Percentiles rank a stretch among this genome's conserved stretches.
phyloP scores from a whole-genome alignment of 2,329 filamentous ascomycete genomes.

The Trichoderma koningiopsis region DNA sequence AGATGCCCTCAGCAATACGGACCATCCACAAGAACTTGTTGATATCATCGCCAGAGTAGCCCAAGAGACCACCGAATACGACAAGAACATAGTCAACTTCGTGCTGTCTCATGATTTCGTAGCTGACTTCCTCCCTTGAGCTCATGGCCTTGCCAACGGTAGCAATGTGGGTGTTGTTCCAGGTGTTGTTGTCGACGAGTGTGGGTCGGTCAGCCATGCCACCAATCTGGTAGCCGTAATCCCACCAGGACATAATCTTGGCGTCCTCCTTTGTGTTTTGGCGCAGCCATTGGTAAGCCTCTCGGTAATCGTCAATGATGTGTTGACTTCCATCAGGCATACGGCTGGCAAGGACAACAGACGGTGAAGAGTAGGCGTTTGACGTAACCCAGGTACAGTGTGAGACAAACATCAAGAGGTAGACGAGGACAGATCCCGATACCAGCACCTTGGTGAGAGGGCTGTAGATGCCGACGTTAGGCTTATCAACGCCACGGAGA shows the following conservation, averaged over 20 bases:
- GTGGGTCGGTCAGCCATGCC: slow-evolving; percentile 98
- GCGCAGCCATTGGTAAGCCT: slow-evolving; percentile 98
- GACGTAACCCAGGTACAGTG: slow-evolving; percentile 99
- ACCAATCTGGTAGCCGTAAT: slow-evolving; percentile 99
- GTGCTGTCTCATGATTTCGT: slow-evolving; percentile 96
- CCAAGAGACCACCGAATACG: slow-evolving; percentile 92
- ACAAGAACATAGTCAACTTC: slow-evolving; percentile 99
- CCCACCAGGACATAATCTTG: slow-evolving; percentile 99
- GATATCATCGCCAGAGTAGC: slow-evolving; percentile 98
- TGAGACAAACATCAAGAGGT: slow-evolving; percentile 88
- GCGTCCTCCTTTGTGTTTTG: slow-evolving; percentile 94
- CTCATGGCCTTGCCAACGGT: slow-evolving; percentile 99
- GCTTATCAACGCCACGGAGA: slow-evolving; percentile 71
- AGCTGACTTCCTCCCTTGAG: slow-evolving; percentile 95
- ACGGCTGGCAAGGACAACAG: slow-evolving; percentile 89
- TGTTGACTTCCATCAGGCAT: slow-evolving; percentile 94
- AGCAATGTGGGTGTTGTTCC: slow-evolving; percentile 99
- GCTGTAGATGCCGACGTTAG: slow-evolving; percentile 82
- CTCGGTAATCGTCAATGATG: slow-evolving; percentile 98
- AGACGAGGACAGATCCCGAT: slow-evolving; percentile 70
- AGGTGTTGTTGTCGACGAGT: slow-evolving; percentile 98
- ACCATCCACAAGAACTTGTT: slow-evolving; percentile 99
- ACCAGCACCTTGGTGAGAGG: slow-evolving; percentile 78
- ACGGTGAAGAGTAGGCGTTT: slow-evolving; percentile 97
- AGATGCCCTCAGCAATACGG: slow-evolving; percentile 96